Evolutionary conservation across 345 rosid species (phyloP), one percentile per base, ranked within the genome.

Genomic region (Rhodamnia argentea): DNA sequence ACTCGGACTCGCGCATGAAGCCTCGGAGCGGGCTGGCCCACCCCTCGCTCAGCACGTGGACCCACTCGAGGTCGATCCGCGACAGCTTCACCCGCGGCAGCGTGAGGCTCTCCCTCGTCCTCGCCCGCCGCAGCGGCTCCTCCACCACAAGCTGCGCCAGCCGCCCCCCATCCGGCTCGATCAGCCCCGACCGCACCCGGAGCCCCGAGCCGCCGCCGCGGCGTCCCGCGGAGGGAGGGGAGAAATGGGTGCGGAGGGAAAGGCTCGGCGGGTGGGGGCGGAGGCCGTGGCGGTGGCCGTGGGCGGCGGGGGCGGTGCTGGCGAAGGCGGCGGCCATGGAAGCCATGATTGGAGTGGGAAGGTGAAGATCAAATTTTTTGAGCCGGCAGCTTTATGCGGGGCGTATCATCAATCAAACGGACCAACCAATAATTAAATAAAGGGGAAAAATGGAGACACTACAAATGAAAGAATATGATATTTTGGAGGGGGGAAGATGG

Each of bases 1-100:
- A 96, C 99, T 97, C 97, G 95, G 98, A 92, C 92, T 96, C 96
- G 90, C 95, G 94, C 99, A 97, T 97, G 97, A 96, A 97, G 23
- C 99, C 99, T 7, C 90, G 88, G 84, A 96, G 95, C 11, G 99
- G 99, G 76, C 99, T 97, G 60, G 99, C 99, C 99, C 99, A 97
- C 37, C 99, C 99, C 90, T 97, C 99, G 92, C 99, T 94, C 86
- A 97, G 87, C n/a, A 97, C 99, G 90, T 97, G 98, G 87, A 95
- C 94, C 99, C 99, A 96, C 87, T 97, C 93, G 47, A 90, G 24
- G 85, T 97, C 99, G 85, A 97, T 95, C 91, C 85, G 60, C 32
- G 95, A 89, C 7, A 97, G 93, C 92, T 90, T 95, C 42, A 97
- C 90, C 56, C 91, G 90, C 11, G 99, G 96, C 85, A 96, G 89